A percentile compares a stretch with the other conserved stretches of the same genome.
Conservation (phyloP, 306 rosid genomes). For the Dalbergia oliveri region DNA sequence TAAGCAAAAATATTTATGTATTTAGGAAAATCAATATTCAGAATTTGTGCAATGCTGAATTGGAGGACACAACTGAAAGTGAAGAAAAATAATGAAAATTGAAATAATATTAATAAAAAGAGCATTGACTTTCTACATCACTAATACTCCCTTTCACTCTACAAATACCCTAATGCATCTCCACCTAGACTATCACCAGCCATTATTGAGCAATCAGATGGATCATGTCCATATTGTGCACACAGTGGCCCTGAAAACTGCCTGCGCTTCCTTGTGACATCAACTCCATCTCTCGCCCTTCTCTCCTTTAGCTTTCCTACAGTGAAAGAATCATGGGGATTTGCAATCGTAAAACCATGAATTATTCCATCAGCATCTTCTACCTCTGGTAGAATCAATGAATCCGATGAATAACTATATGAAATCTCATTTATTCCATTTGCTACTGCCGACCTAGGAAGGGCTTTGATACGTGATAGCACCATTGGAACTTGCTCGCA, state of each 20-base stretch:
- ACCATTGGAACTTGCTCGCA: constrained; percentile 75
- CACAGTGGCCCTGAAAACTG: constrained; percentile 69
- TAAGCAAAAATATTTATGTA: not conserved
- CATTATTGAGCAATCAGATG: constrained; percentile 66
- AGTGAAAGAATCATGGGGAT: constrained; percentile 64
- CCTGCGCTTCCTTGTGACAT: constrained; percentile 66
- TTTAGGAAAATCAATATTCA: constrained; percentile 18
- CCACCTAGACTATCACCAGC: constrained; percentile 62
- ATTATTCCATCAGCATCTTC: constrained; percentile 73
- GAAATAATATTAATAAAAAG: constrained; percentile 20
- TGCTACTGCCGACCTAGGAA: constrained; percentile 58
- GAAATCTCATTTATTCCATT: constrained; percentile 58
- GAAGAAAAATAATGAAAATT: constrained; percentile 31
- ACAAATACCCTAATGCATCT: constrained; percentile 66
- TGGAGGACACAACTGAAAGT: constrained; percentile 15
- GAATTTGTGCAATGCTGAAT: constrained; percentile 37
- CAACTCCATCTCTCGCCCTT: constrained; percentile 75
- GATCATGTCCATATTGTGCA: constrained; percentile 72
- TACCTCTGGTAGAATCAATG: constrained; percentile 72
- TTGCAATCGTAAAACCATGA: constrained; percentile 61
- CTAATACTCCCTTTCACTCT: constrained; percentile 41
- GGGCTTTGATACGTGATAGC: constrained; percentile 68
- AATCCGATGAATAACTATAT: constrained; percentile 64
- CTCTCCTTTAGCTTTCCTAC: constrained; percentile 78
- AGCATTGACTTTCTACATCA: constrained; percentile 50